Evolutionary conservation across 176 grass and related monocot genomes (phyloP), one percentile per base, ranked within the genome.

Genomic region (Echinochloa phyllopogon): DNA sequence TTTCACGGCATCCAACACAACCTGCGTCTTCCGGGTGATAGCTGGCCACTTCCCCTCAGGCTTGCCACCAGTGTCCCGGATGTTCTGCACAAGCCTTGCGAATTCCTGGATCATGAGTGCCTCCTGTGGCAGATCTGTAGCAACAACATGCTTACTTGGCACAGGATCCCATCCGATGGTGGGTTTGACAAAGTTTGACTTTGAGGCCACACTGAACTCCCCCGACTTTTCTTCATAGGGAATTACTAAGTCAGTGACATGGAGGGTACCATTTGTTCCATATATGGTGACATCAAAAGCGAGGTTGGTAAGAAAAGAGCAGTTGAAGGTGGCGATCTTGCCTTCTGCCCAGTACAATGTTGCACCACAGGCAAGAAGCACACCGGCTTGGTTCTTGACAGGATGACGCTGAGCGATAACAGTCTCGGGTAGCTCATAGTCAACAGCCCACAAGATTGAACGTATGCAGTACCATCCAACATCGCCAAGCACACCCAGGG

Each of bases 391-490:
- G 78, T 94, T 97, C 65, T 84, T 92, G 10, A 90, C 83, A 20
- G 89, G 71, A 17, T 70, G 52, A 1, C 45, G 72, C 13, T 87
- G 39, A 0, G 92, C 89, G 0, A 87, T 78, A 38, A 52, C 85
- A 44, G 81, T 90, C 68, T 92, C 87, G 21, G 92, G 92, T 8
- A 94, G 72, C 33, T 86, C 74, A 50, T 90, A 97, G 64, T 89
- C 69, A 15, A 89, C 88, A 50, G 92, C 91, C 94, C 92, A 97
- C 24, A 97, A 39, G 72, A 89, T 84, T 3, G 89, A 87, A 6
- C 85, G 87, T 45, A 92, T 97, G 87, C 92, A 92, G 80, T 92
- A 97, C 94, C 94, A 97, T 37, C 92, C 89, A 2, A 21, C 77
- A 76, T 97, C 94, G 0, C 94, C 94, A 2, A 97, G 89, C 8